Evolutionary conservation across 2,329 filamentous ascomycete genomes (phyloP).

Genomic region (Stagonosporopsis rhizophila): DNA sequence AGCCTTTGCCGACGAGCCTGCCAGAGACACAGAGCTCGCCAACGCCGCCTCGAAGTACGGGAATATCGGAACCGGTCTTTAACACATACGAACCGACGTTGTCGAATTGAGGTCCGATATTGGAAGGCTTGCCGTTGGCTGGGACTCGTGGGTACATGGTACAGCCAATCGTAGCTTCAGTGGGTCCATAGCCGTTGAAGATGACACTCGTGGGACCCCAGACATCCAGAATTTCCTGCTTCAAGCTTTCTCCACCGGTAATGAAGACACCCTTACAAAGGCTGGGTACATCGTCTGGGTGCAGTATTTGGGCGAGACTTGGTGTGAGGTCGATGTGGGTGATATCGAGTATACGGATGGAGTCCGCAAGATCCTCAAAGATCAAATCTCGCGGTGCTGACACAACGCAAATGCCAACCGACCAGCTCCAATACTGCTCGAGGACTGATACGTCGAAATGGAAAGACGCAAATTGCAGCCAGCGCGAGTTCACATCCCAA

Average conservation of each 20-base stretch:
- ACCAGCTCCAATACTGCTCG: slow-evolving; percentile 97
- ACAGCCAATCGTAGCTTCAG: slow-evolving; percentile 90
- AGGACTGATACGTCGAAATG: slow-evolving; percentile 94
- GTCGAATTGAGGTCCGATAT: slow-evolving; percentile 85
- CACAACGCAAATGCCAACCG: slow-evolving; percentile 83
- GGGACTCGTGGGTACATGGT: slow-evolving; percentile 89
- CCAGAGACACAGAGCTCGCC: slow-evolving; percentile 91
- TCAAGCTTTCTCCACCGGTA: slow-evolving; percentile 86
- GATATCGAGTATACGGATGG: slow-evolving; percentile 75
- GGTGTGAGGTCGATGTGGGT: slow-evolving; percentile 94
- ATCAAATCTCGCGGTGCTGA: slow-evolving; percentile 84
- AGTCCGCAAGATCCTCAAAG: slow-evolving; percentile 78
- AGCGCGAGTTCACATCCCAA: slow-evolving; percentile 76
- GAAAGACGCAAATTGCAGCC: slow-evolving; percentile 92
- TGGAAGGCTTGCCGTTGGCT: slow-evolving; percentile 77
- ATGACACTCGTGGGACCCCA: slow-evolving; percentile 85
- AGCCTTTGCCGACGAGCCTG: slow-evolving; percentile 86
- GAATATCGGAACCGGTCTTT: slow-evolving; percentile 69
- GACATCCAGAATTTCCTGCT: slow-evolving; percentile 84
- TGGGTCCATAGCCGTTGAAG: slow-evolving; percentile 90
- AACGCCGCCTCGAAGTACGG: slow-evolving; percentile 78
- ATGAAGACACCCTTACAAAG: slow-evolving; percentile 88
- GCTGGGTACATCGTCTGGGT: slow-evolving; percentile 80
- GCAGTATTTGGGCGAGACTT: slow-evolving; percentile 78
- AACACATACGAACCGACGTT: slow-evolving; percentile 89